Percentiles rank a stretch among this genome's conserved stretches.
Evolutionary conservation across 805 yeast species (phyloP).

Genomic region (Cyberlindnera euphorbiiphila): DNA sequence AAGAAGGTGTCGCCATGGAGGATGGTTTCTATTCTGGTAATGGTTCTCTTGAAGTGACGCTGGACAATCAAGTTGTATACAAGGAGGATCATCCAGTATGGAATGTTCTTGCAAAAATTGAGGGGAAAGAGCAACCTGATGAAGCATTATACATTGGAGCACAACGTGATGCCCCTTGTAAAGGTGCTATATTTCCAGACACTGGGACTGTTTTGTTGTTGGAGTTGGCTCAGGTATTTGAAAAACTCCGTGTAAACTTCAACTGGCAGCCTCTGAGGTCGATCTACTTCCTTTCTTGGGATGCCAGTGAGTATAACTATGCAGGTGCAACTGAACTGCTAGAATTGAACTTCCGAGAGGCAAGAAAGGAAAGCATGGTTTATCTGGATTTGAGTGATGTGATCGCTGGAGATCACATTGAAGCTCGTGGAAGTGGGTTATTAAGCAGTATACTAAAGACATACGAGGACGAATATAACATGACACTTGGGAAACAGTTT

Average conservation of each 20-base stretch:
- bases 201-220: constrained; percentile 73
- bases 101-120: constrained; percentile 74
- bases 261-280: constrained; percentile 84
- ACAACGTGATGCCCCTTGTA: constrained; percentile 69
- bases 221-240: constrained; percentile 66
- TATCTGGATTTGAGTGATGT: constrained; percentile 74
- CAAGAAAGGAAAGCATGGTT: constrained; percentile 59
- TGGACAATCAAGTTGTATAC: constrained; percentile 19
- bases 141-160: constrained; percentile 79
- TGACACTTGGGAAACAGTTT: constrained; percentile 29
- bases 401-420: constrained; percentile 48
- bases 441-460: constrained; percentile 16
- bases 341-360: constrained; percentile 47
- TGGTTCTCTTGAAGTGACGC: constrained; percentile 18
- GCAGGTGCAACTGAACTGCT: constrained; percentile 86
- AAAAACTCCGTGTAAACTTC: constrained; percentile 55
- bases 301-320: constrained; percentile 71
- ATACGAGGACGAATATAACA: constrained; percentile 51
- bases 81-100: constrained; percentile 58
- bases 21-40: constrained; percentile 25
- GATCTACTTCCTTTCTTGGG: constrained; percentile 79
- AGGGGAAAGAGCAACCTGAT: constrained; percentile 76
- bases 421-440: constrained; percentile 38
- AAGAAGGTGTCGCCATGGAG: constrained; percentile 18
- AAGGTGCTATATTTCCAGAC: constrained; percentile 68